These are phyloP conservation scores for Zizania latifolia DNA, from an alignment of 176 grass and related monocot species.

Conservation along the genomic window DNA sequence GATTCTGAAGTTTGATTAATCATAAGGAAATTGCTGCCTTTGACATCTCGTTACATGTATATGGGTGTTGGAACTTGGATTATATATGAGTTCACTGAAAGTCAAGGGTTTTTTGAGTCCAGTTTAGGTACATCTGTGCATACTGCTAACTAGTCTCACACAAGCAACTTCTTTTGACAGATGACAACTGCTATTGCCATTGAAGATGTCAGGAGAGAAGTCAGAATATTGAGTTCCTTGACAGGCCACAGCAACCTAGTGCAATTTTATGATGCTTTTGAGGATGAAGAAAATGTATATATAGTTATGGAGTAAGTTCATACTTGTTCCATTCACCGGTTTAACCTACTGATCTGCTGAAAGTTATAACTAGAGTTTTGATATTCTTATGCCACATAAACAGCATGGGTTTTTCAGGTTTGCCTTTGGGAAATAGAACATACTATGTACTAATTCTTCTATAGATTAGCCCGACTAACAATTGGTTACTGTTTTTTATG, in stretches of 20 bases:
- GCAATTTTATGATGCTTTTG: slow-evolving; percentile 79
- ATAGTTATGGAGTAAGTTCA: slow-evolving; percentile 91
- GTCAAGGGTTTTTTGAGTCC: too few species aligned
- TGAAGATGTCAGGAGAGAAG: slow-evolving; percentile 93
- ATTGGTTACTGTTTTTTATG: not conserved
- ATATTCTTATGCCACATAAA: slow-evolving; percentile 8
- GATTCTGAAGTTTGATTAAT: slow-evolving; percentile 3
- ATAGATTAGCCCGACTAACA: not conserved
- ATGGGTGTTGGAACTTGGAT: not conserved
- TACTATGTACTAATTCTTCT: not conserved
- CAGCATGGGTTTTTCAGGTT: not conserved
- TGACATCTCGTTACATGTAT: not conserved
- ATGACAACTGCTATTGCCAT: slow-evolving; percentile 93
- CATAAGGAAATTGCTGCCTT: not conserved
- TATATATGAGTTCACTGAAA: not conserved
- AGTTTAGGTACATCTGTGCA: not conserved
- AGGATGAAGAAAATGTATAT: slow-evolving; percentile 95
- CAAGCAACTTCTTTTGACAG: slow-evolving; percentile 40
- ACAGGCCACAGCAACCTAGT: slow-evolving; percentile 70
- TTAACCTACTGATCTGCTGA: slow-evolving; percentile 7
- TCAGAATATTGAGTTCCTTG: slow-evolving; percentile 78
- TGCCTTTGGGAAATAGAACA: slow-evolving; percentile 4
- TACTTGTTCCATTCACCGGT: slow-evolving; percentile 12
- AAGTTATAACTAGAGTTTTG: slow-evolving; percentile 11
- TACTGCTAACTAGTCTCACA: slow-evolving; percentile 1